Evolutionary conservation across 1,284 basidiomycete species (phyloP).

Genomic region (Sporisorium exsertum): DNA sequence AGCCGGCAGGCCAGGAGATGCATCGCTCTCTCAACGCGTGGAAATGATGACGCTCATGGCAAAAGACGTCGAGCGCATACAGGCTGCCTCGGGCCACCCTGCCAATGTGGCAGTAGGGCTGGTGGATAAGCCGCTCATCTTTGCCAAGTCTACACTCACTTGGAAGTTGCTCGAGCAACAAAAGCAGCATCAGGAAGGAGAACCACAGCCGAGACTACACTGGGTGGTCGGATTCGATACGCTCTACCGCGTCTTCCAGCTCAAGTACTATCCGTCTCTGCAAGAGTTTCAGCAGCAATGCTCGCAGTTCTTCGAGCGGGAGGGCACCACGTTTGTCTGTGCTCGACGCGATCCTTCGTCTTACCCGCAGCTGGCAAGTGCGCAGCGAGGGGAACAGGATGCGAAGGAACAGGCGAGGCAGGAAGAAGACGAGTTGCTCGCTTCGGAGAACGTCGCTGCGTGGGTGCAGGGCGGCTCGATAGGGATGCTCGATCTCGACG

Average conservation of each 20-base stretch:
- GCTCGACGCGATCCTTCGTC: conserved; percentile 46
- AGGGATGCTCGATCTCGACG: conserved; percentile 45
- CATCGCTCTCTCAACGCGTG: conserved; percentile 54
- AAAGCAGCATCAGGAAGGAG: background rate
- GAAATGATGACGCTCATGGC: conserved; percentile 69
- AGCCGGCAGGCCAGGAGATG: conserved; percentile 76
- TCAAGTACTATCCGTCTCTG: conserved; percentile 78
- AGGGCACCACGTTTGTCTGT: conserved; percentile 76
- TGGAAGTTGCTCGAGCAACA: conserved; percentile 73
- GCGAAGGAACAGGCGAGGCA: conserved; percentile 11
- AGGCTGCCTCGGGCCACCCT: conserved; percentile 7
- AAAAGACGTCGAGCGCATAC: conserved; percentile 47
- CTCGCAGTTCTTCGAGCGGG: conserved; percentile 74
- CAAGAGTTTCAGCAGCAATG: conserved; percentile 75
- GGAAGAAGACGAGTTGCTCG: conserved; percentile 39
- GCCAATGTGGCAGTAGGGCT: conserved; percentile 82
- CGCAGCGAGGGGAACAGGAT: background rate
- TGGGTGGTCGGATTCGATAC: conserved; percentile 90
- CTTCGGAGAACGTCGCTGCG: conserved; percentile 22
- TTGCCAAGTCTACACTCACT: conserved; percentile 78
- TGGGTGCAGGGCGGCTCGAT: conserved; percentile 48
- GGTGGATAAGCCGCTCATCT: conserved; percentile 88
- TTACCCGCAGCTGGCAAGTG: conserved; percentile 18
- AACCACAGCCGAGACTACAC: conserved; percentile 69
- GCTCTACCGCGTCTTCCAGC: conserved; percentile 82